Evolutionary conservation across 768 basidiomycete genomes (phyloP), one percentile per base, ranked within the genome.

Genomic region (Suillus clintonianus): DNA sequence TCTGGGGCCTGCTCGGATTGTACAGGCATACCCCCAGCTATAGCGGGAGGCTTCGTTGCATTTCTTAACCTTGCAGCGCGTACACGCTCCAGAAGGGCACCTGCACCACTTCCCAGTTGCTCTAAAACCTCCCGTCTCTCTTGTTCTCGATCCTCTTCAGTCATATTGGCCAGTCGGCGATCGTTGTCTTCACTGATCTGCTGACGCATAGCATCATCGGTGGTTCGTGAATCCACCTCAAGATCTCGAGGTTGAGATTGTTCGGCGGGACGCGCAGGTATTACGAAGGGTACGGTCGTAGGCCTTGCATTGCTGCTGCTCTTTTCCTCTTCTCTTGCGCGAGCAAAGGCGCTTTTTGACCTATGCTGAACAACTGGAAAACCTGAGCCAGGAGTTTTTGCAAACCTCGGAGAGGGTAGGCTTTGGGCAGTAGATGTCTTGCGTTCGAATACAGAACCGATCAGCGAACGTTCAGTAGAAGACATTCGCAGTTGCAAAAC

Each of bases 111-210:
- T 1, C 94, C 94, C 70, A 96, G 88, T 51, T 85, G 82, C 64
- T 91, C 87, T 32, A 91, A 62, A 47, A 96, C 85, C 65, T 92
- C 85, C 58, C 77, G 76, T 50, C 81, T 79, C 73, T 91, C 93
- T 59, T 83, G 74, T 65, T 89, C 86, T 11, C 87, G 80, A 72
- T 95, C 90, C 17, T 86, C 86, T 13, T 85, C 83, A 3, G 83
- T 82, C 95, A 96, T 96, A 1, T 70, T 73, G 19, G 84, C 85
- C 2, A 96, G 83, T 34, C 77, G 76, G 13, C 77, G 74, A 62
- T 83, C 80, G 66, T 96, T 95, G 70, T 94, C 90, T 61, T 80
- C 79, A 67, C 85, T 86, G 60, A 88, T 84, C 68, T 85, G 85
- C 11, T 75, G 76, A 61, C 85, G 79, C 83, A 89, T 88, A 55